Percentiles rank a stretch among this genome's conserved stretches.
These are phyloP conservation scores for Phaeoacremonium minimum DNA, from an alignment of 2,329 filamentous ascomycete genomes.

Conservation along the genomic window DNA sequence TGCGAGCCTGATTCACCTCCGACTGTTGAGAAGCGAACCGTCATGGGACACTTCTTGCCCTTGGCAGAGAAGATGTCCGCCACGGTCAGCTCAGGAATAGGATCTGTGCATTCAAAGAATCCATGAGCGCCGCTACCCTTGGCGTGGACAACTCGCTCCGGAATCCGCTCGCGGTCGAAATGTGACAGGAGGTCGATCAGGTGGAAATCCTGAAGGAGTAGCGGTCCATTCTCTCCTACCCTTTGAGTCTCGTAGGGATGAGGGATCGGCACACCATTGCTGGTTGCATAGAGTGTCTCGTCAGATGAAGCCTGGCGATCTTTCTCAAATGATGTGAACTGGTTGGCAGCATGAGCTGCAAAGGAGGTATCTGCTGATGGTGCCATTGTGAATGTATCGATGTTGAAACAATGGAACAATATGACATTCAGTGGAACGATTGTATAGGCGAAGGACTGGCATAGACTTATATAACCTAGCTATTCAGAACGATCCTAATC, in stretches of 20 bases:
- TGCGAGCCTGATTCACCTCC: conserved; percentile 69
- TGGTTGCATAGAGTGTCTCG: conserved; percentile 46
- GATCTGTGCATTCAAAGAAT: conserved; percentile 40
- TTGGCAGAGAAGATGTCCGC: conserved; percentile 51
- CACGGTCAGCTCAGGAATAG: conserved; percentile 49
- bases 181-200: conserved; percentile 58
- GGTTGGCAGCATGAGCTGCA: conserved; percentile 27
- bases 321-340: conserved; percentile 30
- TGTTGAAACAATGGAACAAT: no score
- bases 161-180: conserved; percentile 59
- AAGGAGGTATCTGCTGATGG: conserved; percentile 28
- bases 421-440: no score
- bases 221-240: conserved; percentile 51
- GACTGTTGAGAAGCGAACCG: conserved; percentile 70
- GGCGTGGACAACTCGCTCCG: conserved; percentile 57
- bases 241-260: conserved; percentile 55
- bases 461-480: no score
- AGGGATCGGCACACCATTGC: conserved; percentile 51
- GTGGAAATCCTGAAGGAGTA: conserved; percentile 56
- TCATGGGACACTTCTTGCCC: conserved; percentile 65
- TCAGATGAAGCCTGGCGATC: conserved; percentile 32
- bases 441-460: no score
- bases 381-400: conserved; percentile 6
- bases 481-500: no score
- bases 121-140: conserved; percentile 55